These are phyloP conservation scores for Hippophae rhamnoides DNA, from an alignment of 306 rosid species.

Conservation along the genomic window DNA sequence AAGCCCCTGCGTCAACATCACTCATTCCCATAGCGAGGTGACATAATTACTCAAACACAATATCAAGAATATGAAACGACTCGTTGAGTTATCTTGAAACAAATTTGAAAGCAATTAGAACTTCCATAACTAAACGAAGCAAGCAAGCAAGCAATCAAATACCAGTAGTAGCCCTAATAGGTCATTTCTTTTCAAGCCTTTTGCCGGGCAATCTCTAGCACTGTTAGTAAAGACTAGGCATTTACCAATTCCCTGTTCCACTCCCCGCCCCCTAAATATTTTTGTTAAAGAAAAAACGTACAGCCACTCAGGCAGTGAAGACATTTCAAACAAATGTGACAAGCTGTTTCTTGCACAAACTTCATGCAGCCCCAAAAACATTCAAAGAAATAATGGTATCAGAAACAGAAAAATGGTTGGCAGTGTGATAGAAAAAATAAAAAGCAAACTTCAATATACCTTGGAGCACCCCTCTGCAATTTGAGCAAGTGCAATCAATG, in stretches of 20 bases:
- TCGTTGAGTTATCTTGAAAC: neutral
- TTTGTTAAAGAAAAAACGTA: no score
- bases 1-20: neutral
- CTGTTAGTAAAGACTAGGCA: no score
- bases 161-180: no score
- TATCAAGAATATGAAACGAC: neutral
- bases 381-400: neutral
- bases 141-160: no score
- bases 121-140: neutral
- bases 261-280: no score
- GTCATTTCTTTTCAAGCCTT: no score
- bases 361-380: no score
- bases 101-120: neutral
- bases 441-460: slow-evolving; percentile 28
- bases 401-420: neutral
- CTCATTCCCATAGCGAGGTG: neutral
- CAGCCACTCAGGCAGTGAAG: no score
- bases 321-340: no score
- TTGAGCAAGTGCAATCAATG: slow-evolving; percentile 80
- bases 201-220: no score
- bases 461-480: slow-evolving; percentile 91
- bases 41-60: neutral
- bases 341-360: no score
- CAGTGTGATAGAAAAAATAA: neutral
- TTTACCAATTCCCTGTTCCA: no score